These are phyloP conservation scores for Coccomyxa subellipsoidea DNA, from an alignment of 163 green algal genomes.

Conservation along the genomic window DNA sequence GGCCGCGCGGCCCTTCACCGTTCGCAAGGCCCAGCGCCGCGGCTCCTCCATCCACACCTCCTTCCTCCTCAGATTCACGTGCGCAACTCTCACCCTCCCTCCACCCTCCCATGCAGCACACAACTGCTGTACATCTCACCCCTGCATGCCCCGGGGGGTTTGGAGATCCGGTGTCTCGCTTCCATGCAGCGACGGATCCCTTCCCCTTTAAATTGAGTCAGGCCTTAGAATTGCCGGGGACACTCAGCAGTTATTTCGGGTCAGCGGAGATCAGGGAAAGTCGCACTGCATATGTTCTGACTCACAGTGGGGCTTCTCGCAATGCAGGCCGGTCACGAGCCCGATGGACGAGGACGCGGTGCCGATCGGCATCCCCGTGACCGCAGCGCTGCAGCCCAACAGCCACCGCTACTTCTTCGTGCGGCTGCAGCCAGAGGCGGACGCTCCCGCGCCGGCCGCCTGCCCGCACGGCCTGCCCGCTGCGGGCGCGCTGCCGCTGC, in stretches of 20 bases:
- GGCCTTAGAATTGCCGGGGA: too few species aligned
- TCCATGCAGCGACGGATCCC: too few species aligned
- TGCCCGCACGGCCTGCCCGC: not conserved
- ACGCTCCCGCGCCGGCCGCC: not conserved
- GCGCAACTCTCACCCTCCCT: not conserved
- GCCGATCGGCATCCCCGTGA: not conserved
- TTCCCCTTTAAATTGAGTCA: too few species aligned
- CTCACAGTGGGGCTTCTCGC: not conserved
- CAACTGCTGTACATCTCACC: too few species aligned
- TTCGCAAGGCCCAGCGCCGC: not conserved
- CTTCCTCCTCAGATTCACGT: slow-evolving; percentile 14
- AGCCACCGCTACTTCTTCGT: slow-evolving; percentile 8
- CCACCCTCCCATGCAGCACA: too few species aligned
- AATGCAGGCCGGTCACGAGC: not conserved
- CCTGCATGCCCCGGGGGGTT: too few species aligned
- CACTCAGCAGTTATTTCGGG: too few species aligned
- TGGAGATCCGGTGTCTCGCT: too few species aligned
- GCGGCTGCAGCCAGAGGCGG: not conserved
- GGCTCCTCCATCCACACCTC: not conserved
- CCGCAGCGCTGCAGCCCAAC: not conserved
- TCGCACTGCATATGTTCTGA: too few species aligned
- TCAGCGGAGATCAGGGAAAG: too few species aligned
- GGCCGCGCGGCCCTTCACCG: not conserved
- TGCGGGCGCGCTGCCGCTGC: not conserved
- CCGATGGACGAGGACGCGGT: not conserved